Base-by-base conservation (phyloP, 345 rosid species). In the Passiflora organensis region DNA sequence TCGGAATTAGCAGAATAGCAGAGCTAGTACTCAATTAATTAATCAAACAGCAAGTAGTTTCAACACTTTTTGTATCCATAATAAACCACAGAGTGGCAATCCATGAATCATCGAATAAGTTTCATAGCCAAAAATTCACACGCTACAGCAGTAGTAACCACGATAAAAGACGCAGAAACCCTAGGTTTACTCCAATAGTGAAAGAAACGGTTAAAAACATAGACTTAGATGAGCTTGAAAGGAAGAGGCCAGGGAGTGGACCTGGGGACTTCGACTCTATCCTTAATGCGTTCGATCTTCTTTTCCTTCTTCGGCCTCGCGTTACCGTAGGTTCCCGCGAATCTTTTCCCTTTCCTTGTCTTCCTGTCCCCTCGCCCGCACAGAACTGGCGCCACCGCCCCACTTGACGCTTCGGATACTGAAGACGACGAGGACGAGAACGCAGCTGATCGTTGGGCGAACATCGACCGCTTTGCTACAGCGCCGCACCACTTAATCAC, bases 161-260 rank as follows among this genome's bases (percentile, higher is more conserved):
- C 5, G 8, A 28, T 3, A 28, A 28, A 28, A 28, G 34, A 28
- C 3, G 34, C 3, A 28, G 34, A 28, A 28, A 28, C 34, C 34
- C 34, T 28, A 28, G 34, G 3, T 28, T 28, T 8, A 2, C 8
- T 28, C 34, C 3, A 8, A 3, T 28, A 28, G 5, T 28, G 8
- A 3, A 28, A 2, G 34, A n/a, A n/a, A n/a, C n/a, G n/a, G n/a
- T n/a, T n/a, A n/a, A n/a, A n/a, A 28, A 28, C 34, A 28, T 3
- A 28, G 34, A 8, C 34, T 76, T 71, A 93, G 60, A 89, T 85
- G 80, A 93, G 89, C 82, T 86, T 93, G 83, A 93, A 94, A 65
- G 96, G 96, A 25, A 89, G 95, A 71, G 97, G 99, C 99, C 96
- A 94, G 37, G 99, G 97, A 49, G 96, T 94, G 34, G 97, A 89